Conservation (phyloP, 2,329 filamentous ascomycete genomes). For the Gremmenia infestans region DNA sequence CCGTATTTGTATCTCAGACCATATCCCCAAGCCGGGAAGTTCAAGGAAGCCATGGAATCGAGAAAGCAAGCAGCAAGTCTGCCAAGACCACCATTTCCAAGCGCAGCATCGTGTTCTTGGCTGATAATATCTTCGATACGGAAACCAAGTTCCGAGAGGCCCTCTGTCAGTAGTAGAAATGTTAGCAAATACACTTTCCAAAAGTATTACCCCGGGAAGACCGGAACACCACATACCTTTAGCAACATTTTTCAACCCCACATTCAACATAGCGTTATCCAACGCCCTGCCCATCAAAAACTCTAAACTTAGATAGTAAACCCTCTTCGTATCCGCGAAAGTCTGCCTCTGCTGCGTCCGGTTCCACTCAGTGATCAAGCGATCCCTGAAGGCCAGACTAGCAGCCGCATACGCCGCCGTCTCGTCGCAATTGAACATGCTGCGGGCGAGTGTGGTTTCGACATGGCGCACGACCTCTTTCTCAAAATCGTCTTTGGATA, state of each 20-base stretch:
- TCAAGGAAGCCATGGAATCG: constrained; percentile 89
- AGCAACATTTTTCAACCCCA: constrained; percentile 80
- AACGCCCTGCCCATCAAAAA: constrained; percentile 95
- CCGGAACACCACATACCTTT: constrained; percentile 51
- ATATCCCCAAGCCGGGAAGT: constrained; percentile 97
- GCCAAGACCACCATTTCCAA: constrained; percentile 93
- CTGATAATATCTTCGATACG: constrained; percentile 91
- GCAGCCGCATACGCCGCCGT: constrained; percentile 85
- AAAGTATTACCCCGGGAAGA: neutral
- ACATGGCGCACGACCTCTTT: constrained; percentile 87
- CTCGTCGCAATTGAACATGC: constrained; percentile 98
- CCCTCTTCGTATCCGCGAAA: constrained; percentile 80
- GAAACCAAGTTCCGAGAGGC: constrained; percentile 86
- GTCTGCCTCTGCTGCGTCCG: constrained; percentile 96
- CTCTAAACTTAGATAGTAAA: constrained; percentile 96
- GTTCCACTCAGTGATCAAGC: constrained; percentile 94
- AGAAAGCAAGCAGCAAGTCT: constrained; percentile 95
- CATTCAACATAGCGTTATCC: constrained; percentile 98
- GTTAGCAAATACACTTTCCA: neutral
- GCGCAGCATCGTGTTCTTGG: constrained; percentile 92
- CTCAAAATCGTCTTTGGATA: constrained; percentile 77
- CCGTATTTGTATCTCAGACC: constrained; percentile 92
- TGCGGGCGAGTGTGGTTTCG: constrained; percentile 91
- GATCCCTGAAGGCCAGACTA: constrained; percentile 86
- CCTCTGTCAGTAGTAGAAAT: constrained; percentile 50